Evolutionary conservation across 108 stramenopile genomes (phyloP).

Genomic region (Nitzschia sp.): DNA sequence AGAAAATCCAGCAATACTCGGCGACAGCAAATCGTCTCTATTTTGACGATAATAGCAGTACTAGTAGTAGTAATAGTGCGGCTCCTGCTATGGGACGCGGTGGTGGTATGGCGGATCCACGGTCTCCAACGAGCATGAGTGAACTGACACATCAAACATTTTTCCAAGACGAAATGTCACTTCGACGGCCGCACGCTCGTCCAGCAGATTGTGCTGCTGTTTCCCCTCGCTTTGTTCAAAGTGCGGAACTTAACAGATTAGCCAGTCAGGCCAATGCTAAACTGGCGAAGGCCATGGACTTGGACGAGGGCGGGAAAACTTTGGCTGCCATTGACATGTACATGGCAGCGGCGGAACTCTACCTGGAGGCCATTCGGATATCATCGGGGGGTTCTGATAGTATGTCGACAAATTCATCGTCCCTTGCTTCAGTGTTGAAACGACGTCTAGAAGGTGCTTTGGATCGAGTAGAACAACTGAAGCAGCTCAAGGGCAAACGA

Average conservation of each 20-base stretch:
- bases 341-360: slow-evolving; percentile 53
- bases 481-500: slow-evolving; percentile 17
- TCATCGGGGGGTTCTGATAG: slow-evolving; percentile 6
- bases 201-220: neutral
- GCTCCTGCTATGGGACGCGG: neutral
- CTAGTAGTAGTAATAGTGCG: neutral
- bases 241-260: slow-evolving; percentile 3
- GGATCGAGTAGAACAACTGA: slow-evolving; percentile 69
- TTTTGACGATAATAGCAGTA: slow-evolving; percentile 26
- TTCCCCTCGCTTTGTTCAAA: slow-evolving; percentile 16
- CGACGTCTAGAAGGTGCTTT: slow-evolving; percentile 44
- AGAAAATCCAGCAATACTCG: slow-evolving; percentile 58
- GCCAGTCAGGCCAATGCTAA: slow-evolving; percentile 45
- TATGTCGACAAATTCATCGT: neutral
- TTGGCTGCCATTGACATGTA: slow-evolving; percentile 44
- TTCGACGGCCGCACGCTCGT: neutral
- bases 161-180: slow-evolving; percentile 13
- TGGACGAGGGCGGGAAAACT: slow-evolving; percentile 45
- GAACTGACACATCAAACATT: slow-evolving; percentile 4
- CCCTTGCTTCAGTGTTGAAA: slow-evolving; percentile 39
- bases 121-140: slow-evolving; percentile 7
- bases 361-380: slow-evolving; percentile 48
- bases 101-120: slow-evolving; percentile 11
- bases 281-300: slow-evolving; percentile 49
- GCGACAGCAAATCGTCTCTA: slow-evolving; percentile 41